phyloP scores from a whole-genome alignment of 805 yeast genomes.

The Wickerhamomyces rabaulensis region DNA sequence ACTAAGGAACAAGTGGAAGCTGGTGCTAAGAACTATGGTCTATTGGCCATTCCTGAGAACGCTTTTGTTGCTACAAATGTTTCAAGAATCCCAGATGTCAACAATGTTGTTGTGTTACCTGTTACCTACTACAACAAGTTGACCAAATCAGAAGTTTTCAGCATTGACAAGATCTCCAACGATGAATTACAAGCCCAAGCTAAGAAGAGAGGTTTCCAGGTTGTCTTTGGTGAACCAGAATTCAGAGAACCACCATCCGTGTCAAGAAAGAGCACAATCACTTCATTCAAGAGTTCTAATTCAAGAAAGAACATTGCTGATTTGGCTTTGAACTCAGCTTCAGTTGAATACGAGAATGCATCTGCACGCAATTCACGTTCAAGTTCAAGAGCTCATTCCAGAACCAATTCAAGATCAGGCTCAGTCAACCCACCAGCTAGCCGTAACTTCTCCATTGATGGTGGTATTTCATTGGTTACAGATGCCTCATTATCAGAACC shows the following conservation, averaged over 20 bases:
- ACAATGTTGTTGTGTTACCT: conserved; percentile 60
- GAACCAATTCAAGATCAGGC: conserved; percentile 11
- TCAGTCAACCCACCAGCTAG: conserved; percentile 11
- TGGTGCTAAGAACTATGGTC: conserved; percentile 41
- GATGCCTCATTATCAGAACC: conserved; percentile 61
- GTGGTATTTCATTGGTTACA: conserved; percentile 40
- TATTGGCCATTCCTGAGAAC: conserved; percentile 52
- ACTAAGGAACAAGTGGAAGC: conserved; percentile 27
- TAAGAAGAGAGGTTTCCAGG: conserved; percentile 42
- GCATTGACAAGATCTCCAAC: conserved; percentile 40
- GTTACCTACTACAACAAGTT: conserved; percentile 57
- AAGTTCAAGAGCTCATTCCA: conserved; percentile 11
- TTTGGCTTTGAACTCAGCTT: conserved; percentile 26
- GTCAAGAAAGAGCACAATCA: conserved; percentile 17
- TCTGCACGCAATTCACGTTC: conserved; percentile 14
- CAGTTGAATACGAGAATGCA: conserved; percentile 21
- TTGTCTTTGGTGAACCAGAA: conserved; percentile 17
- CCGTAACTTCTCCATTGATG: conserved; percentile 27
- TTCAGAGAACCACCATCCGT: conserved; percentile 9
- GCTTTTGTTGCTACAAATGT: conserved; percentile 61
- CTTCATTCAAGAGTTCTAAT: conserved; percentile 18
- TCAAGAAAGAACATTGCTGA: conserved; percentile 25
- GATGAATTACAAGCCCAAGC: conserved; percentile 42
- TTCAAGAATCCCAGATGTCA: conserved; percentile 46
- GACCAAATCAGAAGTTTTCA: conserved; percentile 37